These are phyloP conservation scores for Dryadomyces quercivorus DNA, from an alignment of 2,329 filamentous ascomycete species.

Conservation along the genomic window DNA sequence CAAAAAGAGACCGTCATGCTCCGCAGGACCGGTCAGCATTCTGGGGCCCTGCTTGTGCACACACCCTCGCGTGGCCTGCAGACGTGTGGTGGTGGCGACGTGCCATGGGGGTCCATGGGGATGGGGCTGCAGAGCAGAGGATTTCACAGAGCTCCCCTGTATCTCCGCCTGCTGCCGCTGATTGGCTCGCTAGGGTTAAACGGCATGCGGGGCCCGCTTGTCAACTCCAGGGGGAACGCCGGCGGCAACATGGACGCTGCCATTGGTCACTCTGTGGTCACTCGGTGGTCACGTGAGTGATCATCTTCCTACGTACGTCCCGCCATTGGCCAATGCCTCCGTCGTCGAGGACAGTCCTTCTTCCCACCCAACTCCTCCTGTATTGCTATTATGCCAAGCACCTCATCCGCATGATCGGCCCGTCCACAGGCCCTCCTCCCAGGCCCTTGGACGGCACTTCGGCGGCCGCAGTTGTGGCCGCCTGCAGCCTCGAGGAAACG, in stretches of 20 bases:
- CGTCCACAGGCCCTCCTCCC: not conserved
- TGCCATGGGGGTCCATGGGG: too few species aligned
- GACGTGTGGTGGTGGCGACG: not conserved
- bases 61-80: not conserved
- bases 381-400: not conserved
- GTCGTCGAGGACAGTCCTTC: not conserved
- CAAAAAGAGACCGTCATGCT: too few species aligned
- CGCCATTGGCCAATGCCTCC: not conserved
- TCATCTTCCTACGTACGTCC: not conserved
- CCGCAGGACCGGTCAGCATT: not conserved
- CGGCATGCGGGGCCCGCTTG: not conserved
- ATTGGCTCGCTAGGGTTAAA: not conserved
- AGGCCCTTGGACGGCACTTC: not conserved
- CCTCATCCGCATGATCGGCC: not conserved
- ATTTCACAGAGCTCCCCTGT: not conserved
- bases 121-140: not conserved
- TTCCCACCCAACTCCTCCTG: not conserved
- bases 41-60: not conserved
- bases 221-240: not conserved
- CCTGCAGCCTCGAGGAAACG: not conserved
- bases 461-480: not conserved
- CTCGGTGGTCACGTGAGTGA: not conserved
- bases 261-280: constrained; percentile 12
- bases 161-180: not conserved
- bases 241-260: constrained; percentile 10